These are phyloP conservation scores for Auricularia cornea DNA, from an alignment of 768 basidiomycete species.

Conservation along the genomic window DNA sequence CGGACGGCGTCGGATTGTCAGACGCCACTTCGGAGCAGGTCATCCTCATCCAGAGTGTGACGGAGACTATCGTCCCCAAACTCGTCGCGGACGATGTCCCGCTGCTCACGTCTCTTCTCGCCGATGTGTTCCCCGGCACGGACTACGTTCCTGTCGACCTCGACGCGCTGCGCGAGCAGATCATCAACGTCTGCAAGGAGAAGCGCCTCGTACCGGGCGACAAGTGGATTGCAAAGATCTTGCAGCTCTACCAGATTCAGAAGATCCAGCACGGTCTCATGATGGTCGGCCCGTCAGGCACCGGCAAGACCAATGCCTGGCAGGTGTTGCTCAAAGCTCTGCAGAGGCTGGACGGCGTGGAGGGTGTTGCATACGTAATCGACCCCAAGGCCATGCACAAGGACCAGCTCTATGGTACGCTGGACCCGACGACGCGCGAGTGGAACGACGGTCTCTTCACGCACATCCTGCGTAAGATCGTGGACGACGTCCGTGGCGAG, in stretches of 20 bases:
- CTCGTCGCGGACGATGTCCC: conserved; percentile 96
- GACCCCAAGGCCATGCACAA: conserved; percentile 99
- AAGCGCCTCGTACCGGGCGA: conserved; percentile 80
- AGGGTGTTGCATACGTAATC: conserved; percentile 93
- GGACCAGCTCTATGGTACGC: conserved; percentile 92
- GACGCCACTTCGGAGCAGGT: conserved; percentile 83
- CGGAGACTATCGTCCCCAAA: conserved; percentile 97
- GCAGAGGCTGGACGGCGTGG: conserved; percentile 82
- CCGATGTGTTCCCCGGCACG: conserved; percentile 96
- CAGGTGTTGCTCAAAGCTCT: conserved; percentile 84
- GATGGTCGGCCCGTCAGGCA: conserved; percentile 99
- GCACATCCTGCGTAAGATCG: conserved; percentile 93
- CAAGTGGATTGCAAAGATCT: conserved; percentile 88
- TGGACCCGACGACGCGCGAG: conserved; percentile 94
- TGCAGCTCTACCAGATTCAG: conserved; percentile 98
- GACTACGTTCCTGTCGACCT: conserved; percentile 86
- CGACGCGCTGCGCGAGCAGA: conserved; percentile 75
- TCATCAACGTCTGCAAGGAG: conserved; percentile 78
- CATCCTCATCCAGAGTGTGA: conserved; percentile 95
- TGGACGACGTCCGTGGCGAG: conserved; percentile 97
- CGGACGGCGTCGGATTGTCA: conserved; percentile 42
- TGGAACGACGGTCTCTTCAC: conserved; percentile 99
- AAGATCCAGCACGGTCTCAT: conserved; percentile 99
- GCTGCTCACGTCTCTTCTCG: conserved; percentile 81
- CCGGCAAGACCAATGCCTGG: conserved; percentile 96